Conservation (phyloP, 805 yeast genomes). For the Candida takata region DNA sequence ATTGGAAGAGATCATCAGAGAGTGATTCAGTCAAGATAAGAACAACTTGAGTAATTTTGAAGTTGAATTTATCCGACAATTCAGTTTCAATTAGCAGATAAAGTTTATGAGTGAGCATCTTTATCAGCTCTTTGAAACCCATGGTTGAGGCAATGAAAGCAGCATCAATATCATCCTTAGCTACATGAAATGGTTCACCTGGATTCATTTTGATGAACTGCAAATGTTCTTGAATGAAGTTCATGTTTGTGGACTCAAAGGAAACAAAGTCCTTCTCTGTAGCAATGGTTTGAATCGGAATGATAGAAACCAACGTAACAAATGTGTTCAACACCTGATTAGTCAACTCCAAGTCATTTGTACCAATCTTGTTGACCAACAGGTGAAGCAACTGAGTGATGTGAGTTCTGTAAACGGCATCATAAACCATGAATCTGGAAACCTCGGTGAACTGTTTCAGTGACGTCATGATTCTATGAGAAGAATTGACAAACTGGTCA, state of each 20-base stretch:
- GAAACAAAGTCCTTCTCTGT: slow-evolving; percentile 32
- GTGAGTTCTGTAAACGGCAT: slow-evolving; percentile 68
- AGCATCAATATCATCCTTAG: slow-evolving; percentile 37
- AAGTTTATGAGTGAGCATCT: slow-evolving; percentile 48
- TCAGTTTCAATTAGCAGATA: slow-evolving; percentile 56
- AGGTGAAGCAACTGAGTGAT: slow-evolving; percentile 65
- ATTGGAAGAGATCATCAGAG: slow-evolving; percentile 46
- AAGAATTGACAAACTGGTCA: slow-evolving; percentile 57
- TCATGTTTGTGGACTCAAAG: slow-evolving; percentile 34
- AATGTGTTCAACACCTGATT: slow-evolving; percentile 60
- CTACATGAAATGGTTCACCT: slow-evolving; percentile 31
- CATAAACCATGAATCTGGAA: slow-evolving; percentile 56
- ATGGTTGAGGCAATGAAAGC: slow-evolving; percentile 72
- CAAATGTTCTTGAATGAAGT: slow-evolving; percentile 62
- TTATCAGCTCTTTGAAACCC: slow-evolving; percentile 55
- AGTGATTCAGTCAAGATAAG: slow-evolving; percentile 49
- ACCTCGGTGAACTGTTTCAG: slow-evolving; percentile 59
- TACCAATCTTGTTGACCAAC: slow-evolving; percentile 75
- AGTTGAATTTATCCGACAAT: slow-evolving; percentile 28
- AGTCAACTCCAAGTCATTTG: slow-evolving; percentile 76
- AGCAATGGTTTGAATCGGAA: slow-evolving; percentile 61
- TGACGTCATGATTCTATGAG: slow-evolving; percentile 74
- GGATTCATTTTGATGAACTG: slow-evolving; percentile 35
- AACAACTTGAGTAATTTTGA: slow-evolving; percentile 38
- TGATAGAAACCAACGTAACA: slow-evolving; percentile 60